These are phyloP conservation scores for Pichia sp. DNA, from an alignment of 1,139 yeast species.

Conservation along the genomic window DNA sequence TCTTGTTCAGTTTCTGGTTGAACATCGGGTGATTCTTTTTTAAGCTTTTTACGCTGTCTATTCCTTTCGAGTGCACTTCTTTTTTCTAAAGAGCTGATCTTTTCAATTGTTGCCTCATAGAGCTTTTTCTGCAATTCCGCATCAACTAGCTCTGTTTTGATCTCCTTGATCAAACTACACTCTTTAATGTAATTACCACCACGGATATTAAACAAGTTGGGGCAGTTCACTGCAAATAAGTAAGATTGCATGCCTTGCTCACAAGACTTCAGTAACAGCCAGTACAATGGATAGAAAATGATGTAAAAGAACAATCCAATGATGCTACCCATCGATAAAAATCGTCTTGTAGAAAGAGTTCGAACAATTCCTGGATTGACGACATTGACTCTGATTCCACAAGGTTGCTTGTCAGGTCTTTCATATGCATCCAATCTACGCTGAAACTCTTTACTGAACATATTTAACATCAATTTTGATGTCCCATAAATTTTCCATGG, in stretches of 20 bases:
- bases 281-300: conserved; percentile 71
- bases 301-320: conserved; percentile 60
- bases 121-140: conserved; percentile 50
- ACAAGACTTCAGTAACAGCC: conserved; percentile 69
- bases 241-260: conserved; percentile 74
- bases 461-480: conserved; percentile 65
- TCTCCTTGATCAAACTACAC: conserved; percentile 50
- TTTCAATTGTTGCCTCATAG: conserved; percentile 52
- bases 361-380: conserved; percentile 93
- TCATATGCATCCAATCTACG: conserved; percentile 38
- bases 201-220: conserved; percentile 46
- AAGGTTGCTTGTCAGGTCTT: conserved; percentile 42
- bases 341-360: conserved; percentile 76
- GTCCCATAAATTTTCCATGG: conserved; percentile 81
- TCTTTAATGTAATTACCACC: conserved; percentile 73
- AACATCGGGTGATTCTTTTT: conserved; percentile 16
- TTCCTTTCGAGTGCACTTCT: conserved; percentile 61
- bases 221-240: conserved; percentile 62
- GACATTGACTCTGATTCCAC: conserved; percentile 61
- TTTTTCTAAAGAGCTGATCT: conserved; percentile 56
- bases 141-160: conserved; percentile 58
- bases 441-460: conserved; percentile 74
- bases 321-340: conserved; percentile 67
- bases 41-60: conserved; percentile 15
- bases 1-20: conserved; percentile 23